These are phyloP conservation scores for Malbranchea cinnamomea DNA, from an alignment of 2,329 filamentous ascomycete species.

Conservation along the genomic window DNA sequence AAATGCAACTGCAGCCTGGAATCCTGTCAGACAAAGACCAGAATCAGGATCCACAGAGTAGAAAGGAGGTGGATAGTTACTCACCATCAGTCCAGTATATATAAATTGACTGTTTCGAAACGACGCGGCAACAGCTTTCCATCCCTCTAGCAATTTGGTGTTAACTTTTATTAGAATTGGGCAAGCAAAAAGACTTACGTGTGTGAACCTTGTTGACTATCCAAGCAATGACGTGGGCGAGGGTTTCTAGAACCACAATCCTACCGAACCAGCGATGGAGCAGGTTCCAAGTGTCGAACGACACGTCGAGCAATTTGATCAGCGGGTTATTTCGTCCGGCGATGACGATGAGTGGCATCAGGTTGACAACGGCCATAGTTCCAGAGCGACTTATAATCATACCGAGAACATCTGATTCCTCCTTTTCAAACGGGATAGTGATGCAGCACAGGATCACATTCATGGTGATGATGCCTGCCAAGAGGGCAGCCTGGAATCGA, in stretches of 20 bases:
- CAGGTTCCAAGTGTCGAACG: constrained; percentile 31
- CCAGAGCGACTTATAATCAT: constrained; percentile 30
- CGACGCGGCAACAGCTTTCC: constrained; percentile 19
- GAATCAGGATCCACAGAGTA: neutral
- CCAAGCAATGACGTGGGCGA: constrained; percentile 62
- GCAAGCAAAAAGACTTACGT: constrained; percentile 18
- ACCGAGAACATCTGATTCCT: constrained; percentile 20
- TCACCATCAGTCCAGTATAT: constrained; percentile 30
- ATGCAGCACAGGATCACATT: constrained; percentile 37
- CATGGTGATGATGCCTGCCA: constrained; percentile 27
- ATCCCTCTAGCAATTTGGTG: constrained; percentile 20
- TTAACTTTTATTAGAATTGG: neutral
- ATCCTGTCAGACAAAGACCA: constrained; percentile 10
- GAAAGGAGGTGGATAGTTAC: constrained; percentile 11
- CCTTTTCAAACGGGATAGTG: constrained; percentile 26
- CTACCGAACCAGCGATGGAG: constrained; percentile 65
- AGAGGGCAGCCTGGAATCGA: constrained; percentile 30
- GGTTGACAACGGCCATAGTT: constrained; percentile 21
- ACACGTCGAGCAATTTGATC: constrained; percentile 20
- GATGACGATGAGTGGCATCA: constrained; percentile 24
- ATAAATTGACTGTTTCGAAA: constrained; percentile 23
- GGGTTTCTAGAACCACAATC: constrained; percentile 51
- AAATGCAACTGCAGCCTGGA: constrained; percentile 38
- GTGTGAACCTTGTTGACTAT: constrained; percentile 48
- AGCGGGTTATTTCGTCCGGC: constrained; percentile 25